phyloP scores from a whole-genome alignment of 805 yeast genomes.

The Wickerhamiella occidentalis region DNA sequence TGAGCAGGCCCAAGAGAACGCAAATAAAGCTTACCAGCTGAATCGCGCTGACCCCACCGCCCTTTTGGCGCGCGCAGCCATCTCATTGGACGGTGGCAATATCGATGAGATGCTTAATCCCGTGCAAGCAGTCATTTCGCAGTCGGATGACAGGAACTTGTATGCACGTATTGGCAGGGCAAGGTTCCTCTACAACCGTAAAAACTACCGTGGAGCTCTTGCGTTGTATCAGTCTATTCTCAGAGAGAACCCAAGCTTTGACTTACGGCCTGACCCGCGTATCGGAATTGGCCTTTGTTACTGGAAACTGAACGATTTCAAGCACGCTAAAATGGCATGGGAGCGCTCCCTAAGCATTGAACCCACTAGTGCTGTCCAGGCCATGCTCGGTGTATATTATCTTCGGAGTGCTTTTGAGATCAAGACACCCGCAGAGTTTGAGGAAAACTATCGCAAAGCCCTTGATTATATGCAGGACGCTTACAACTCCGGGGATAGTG shows the following conservation, averaged over 20 bases:
- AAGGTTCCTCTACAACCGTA: constrained; percentile 58
- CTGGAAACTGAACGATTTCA: constrained; percentile 73
- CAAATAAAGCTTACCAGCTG: constrained; percentile 38
- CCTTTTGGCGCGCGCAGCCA: constrained; percentile 56
- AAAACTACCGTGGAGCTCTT: constrained; percentile 60
- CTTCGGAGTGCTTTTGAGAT: constrained; percentile 55
- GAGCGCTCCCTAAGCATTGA: constrained; percentile 59
- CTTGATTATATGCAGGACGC: constrained; percentile 35
- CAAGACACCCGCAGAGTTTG: constrained; percentile 41
- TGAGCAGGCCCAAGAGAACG: constrained; percentile 34
- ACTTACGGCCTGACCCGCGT: constrained; percentile 69
- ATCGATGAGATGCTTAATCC: constrained; percentile 60
- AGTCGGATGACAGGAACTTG: constrained; percentile 45
- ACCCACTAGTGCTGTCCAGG: constrained; percentile 43
- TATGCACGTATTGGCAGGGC: constrained; percentile 79
- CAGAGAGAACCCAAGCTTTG: constrained; percentile 53
- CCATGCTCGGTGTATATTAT: constrained; percentile 54
- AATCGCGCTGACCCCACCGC: constrained; percentile 38
- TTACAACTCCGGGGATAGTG: constrained; percentile 39
- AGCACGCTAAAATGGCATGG: constrained; percentile 75
- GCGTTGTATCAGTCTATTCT: constrained; percentile 75
- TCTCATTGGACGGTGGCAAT: constrained; percentile 44
- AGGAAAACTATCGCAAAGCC: constrained; percentile 44
- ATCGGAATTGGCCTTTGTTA: constrained; percentile 90
- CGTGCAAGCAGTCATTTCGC: constrained; percentile 46